Evolutionary conservation across 495 filamentous ascomycete species (phyloP), one percentile per base, ranked within the genome.

Genomic region (Aspergillus avenaceus): DNA sequence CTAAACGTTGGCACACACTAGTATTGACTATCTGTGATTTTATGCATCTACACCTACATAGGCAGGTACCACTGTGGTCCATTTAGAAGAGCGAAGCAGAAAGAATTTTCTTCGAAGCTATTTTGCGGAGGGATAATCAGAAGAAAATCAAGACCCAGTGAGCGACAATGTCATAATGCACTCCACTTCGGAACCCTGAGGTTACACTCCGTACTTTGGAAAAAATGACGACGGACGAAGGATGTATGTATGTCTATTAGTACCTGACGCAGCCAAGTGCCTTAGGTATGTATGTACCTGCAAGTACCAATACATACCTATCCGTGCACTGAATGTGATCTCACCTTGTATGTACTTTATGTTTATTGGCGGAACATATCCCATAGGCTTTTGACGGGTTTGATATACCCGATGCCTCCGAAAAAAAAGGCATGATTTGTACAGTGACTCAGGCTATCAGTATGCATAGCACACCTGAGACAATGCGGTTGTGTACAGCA

Each of bases 1-100:
- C 42, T 31, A 25, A 21, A 8, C 42, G 21, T 45, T 28, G 26
- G 42, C 5, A 28, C n/a, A n/a, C 41, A 32, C 42, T 45, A 45
- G 26, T 21, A 9, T 31, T 29, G n/a, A 31, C 42, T 45, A 31
- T 45, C 42, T 45, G 42, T 45, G 42, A 45, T 45, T 45, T 31
- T 45, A 45, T 45, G 42, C 42, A 45, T 29, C 42, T 45, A 45
- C 21, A 31, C 42, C 26, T 21, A 45, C 29, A 21, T 31, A 21
- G 26, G 21, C 26, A 45, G 42, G 42, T 38, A 38, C 34, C 34
- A 38, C 16, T 18, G 14, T 38, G 16, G 5, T 18, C 2, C 12
- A 18, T 36, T 19, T 6, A 14, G 34, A 16, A 38, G 34, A 38
- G n/a, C n/a, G 34, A 38, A 38, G 34, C 16, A 16, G 16, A 38